These are phyloP conservation scores for Sporothrix variecibatus DNA, from an alignment of 2,329 filamentous ascomycete species.

Conservation along the genomic window DNA sequence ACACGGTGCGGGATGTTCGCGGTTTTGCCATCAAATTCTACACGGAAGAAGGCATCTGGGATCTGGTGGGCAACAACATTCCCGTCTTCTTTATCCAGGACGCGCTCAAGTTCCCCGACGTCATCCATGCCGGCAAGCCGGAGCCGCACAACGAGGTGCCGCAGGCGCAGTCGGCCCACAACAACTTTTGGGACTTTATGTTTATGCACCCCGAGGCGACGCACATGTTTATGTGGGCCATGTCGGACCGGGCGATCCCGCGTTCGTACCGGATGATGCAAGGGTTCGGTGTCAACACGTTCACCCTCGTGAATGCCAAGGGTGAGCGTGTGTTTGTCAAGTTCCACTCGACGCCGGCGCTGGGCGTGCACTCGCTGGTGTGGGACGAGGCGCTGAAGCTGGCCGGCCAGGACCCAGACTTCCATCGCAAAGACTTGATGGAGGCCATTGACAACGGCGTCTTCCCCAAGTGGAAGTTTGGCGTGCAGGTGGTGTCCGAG, in stretches of 20 bases:
- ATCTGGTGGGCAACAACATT: constrained; percentile 73
- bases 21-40: constrained; percentile 80
- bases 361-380: constrained; percentile 74
- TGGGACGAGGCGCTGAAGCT: constrained; percentile 81
- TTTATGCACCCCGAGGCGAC: constrained; percentile 69
- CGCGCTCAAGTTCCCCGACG: constrained; percentile 71
- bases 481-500: constrained; percentile 76
- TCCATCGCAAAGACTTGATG: constrained; percentile 75
- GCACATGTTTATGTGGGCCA: constrained; percentile 78
- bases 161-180: constrained; percentile 70
- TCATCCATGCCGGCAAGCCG: constrained; percentile 65
- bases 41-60: constrained; percentile 76
- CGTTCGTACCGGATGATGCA: constrained; percentile 83
- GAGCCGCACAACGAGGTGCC: constrained; percentile 71
- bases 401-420: constrained; percentile 74
- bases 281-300: constrained; percentile 82
- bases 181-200: constrained; percentile 77
- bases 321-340: constrained; percentile 75
- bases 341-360: constrained; percentile 72
- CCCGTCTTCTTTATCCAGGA: constrained; percentile 78
- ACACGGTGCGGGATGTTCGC: constrained; percentile 80
- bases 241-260: constrained; percentile 73
- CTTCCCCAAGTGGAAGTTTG: constrained; percentile 78
- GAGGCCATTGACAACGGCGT: constrained; percentile 72
- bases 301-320: constrained; percentile 65